These are phyloP conservation scores for Pyricularia sp. DNA, from an alignment of 2,329 filamentous ascomycete species.

Conservation along the genomic window DNA sequence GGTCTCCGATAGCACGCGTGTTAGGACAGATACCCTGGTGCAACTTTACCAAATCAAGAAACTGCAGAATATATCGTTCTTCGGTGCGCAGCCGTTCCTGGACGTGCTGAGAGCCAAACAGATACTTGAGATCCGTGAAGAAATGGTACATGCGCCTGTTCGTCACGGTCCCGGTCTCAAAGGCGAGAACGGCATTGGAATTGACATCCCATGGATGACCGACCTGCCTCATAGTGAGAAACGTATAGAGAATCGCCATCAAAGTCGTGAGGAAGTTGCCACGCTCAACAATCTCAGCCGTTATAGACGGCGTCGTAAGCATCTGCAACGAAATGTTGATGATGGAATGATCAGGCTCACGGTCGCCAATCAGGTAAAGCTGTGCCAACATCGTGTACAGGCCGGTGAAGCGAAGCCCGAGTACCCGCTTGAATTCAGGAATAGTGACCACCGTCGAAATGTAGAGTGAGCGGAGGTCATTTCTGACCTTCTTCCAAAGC, in stretches of 20 bases:
- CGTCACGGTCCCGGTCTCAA: slow-evolving; percentile 87
- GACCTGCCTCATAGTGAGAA: slow-evolving; percentile 89
- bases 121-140: slow-evolving; percentile 84
- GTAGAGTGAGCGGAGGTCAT: slow-evolving; percentile 82
- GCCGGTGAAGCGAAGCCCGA: slow-evolving; percentile 86
- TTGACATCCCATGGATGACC: slow-evolving; percentile 85
- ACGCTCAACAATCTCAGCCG: slow-evolving; percentile 83
- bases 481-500: slow-evolving; percentile 92
- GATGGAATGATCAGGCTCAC: slow-evolving; percentile 95
- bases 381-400: slow-evolving; percentile 90
- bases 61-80: slow-evolving; percentile 81
- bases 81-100: slow-evolving; percentile 74
- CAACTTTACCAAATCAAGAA: slow-evolving; percentile 87
- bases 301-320: slow-evolving; percentile 92
- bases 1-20: slow-evolving; percentile 78
- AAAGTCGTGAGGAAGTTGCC: slow-evolving; percentile 93
- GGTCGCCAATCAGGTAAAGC: slow-evolving; percentile 86
- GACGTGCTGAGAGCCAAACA: slow-evolving; percentile 79
- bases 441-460: slow-evolving; percentile 94
- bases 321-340: slow-evolving; percentile 96
- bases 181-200: slow-evolving; percentile 73
- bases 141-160: slow-evolving; percentile 97
- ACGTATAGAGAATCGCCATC: slow-evolving; percentile 94
- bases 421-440: slow-evolving; percentile 86
- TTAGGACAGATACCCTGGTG: slow-evolving; percentile 97